These are phyloP conservation scores for Metschnikowia similis DNA, from an alignment of 805 yeast species.

Conservation along the genomic window DNA sequence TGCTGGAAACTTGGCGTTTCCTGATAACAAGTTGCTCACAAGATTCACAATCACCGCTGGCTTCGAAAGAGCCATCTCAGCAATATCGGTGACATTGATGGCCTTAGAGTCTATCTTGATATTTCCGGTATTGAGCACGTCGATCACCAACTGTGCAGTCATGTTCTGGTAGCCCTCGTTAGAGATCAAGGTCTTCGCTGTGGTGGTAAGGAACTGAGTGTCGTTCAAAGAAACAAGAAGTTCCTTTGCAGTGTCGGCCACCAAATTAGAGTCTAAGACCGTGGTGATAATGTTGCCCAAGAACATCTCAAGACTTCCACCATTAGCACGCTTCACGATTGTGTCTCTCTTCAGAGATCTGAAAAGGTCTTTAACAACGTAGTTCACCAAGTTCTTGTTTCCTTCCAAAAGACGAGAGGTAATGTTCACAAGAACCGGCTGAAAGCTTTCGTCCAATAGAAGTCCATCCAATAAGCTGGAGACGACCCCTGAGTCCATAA, in stretches of 20 bases:
- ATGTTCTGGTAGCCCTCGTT: slow-evolving; percentile 32
- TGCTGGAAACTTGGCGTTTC: slow-evolving; percentile 15
- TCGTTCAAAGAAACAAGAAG: slow-evolving; percentile 34
- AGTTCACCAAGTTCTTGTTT: slow-evolving; percentile 25
- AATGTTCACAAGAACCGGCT: slow-evolving; percentile 31
- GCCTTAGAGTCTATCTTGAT: slow-evolving; percentile 19
- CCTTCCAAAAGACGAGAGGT: slow-evolving; percentile 28
- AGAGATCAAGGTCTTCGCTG: slow-evolving; percentile 32
- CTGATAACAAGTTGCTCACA: slow-evolving; percentile 22
- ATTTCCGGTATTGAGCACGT: slow-evolving; percentile 25
- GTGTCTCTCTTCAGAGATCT: slow-evolving; percentile 16
- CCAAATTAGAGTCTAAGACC: slow-evolving; percentile 25
- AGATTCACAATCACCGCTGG: slow-evolving; percentile 19
- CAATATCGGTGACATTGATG: slow-evolving; percentile 26
- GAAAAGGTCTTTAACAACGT: slow-evolving; percentile 22
- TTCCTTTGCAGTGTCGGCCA: slow-evolving; percentile 24
- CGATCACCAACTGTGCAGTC: slow-evolving; percentile 30
- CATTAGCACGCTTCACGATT: slow-evolving; percentile 13
- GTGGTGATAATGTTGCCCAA: slow-evolving; percentile 26
- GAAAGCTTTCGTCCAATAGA: slow-evolving; percentile 29
- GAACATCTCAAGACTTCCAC: slow-evolving; percentile 25
- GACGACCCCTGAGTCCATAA: slow-evolving; percentile 33
- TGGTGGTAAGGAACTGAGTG: slow-evolving; percentile 37
- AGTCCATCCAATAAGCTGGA: slow-evolving; percentile 34
- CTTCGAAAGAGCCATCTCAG: slow-evolving; percentile 22